Evolutionary conservation across 805 yeast species (phyloP), one percentile per base, ranked within the genome.

Genomic region (Pichia gijzeniarum): DNA sequence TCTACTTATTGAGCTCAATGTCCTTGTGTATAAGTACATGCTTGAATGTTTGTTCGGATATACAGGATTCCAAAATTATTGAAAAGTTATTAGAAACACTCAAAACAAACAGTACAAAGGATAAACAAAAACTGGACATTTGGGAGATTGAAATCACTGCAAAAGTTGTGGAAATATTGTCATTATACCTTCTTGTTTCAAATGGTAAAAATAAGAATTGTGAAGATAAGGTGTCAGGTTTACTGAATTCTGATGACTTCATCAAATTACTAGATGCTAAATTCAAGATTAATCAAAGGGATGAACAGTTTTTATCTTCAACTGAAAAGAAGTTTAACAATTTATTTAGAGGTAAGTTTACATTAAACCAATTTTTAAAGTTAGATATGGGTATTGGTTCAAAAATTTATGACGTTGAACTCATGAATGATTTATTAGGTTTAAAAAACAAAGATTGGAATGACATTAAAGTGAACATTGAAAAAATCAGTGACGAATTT

Each of bases 11-110:
- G 18, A 89, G 85, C 59, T 79, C 95, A 0, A 71, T 89, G 22
- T 75, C 93, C 0, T 66, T 76, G 40, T 89, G 95, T 0, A 77
- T 81, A 55, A 85, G 85, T 58, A 76, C 87, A 0, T 85, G 95
- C 95, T 77, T 83, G 0, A 72, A 81, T 1, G 76, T 79, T 0
- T 73, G 77, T 42, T 75, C 77, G 37, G 69, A 69, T 43, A 33
- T 71, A 5, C 68, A 68, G 30, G 87, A 82, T 54, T 47, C 49
- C 7, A 59, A 60, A n/a, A 76, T 77, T 43, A 65, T 76, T 13
- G 63, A 65, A 10, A 71, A 67, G 33, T 58, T 79, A 56, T 54
- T 73, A 18, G 39, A 43, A 4, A 34, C 48, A 4, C 39, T 50
- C 3, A 33, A 37, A 9, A 25, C 43, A 18, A 25, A 45, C 43